Percentiles rank a stretch among this genome's conserved stretches.
These are phyloP conservation scores for Sarocladium oryzae DNA, from an alignment of 2,329 filamentous ascomycete species.

Conservation along the genomic window DNA sequence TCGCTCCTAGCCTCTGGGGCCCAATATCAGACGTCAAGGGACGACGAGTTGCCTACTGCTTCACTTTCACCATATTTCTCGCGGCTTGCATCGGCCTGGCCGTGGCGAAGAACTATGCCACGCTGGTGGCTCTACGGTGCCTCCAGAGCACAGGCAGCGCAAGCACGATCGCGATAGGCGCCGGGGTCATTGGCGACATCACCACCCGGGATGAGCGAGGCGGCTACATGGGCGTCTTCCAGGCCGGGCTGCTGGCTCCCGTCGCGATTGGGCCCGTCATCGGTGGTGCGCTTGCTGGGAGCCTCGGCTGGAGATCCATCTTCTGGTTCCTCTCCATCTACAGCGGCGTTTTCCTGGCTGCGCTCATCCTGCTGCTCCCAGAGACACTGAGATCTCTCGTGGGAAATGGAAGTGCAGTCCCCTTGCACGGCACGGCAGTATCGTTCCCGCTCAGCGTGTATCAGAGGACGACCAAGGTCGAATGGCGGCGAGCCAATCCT, in stretches of 20 bases:
- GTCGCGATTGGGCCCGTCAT: conserved; percentile 40
- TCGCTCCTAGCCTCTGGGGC: conserved; percentile 45
- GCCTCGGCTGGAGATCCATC: conserved; percentile 45
- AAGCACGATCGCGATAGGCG: conserved; percentile 45
- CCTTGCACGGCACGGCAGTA: neutral
- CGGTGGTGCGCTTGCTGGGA: conserved; percentile 45
- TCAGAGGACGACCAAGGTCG: conserved; percentile 22
- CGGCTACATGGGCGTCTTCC: conserved; percentile 42
- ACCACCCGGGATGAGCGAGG: conserved; percentile 50
- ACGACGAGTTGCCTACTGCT: conserved; percentile 39
- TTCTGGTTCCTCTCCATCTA: conserved; percentile 51
- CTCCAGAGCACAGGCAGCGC: conserved; percentile 46
- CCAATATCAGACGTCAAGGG: conserved; percentile 42
- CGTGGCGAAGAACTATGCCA: conserved; percentile 33
- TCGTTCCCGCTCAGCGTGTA: conserved; percentile 27
- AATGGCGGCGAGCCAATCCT: conserved; percentile 13
- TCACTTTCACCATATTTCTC: conserved; percentile 40
- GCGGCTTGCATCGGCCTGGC: conserved; percentile 39
- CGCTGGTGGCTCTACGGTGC: conserved; percentile 41
- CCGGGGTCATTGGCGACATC: conserved; percentile 51
- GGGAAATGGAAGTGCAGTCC: conserved; percentile 19
- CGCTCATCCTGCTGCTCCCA: conserved; percentile 22
- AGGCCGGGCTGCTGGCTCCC: conserved; percentile 34
- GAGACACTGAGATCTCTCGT: conserved; percentile 23
- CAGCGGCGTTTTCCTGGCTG: conserved; percentile 27